Evolutionary conservation across 78 protist genomes (phyloP), one percentile per base, ranked within the genome.

Genomic region (Dictyostelium brefeldianum): DNA sequence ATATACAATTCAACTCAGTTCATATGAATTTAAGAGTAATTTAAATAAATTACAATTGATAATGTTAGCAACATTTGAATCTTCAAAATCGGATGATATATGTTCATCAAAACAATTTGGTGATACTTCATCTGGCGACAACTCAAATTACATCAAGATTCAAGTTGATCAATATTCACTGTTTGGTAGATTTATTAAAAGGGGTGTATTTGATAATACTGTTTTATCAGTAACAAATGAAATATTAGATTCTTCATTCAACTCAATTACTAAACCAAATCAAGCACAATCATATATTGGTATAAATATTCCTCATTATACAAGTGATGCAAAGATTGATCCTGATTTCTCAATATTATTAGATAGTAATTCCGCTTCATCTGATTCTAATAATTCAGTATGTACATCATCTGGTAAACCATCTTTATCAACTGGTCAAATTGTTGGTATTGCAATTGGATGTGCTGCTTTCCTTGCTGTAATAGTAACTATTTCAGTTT

Each of bases 121-220:
- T 20, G 41, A 36, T 36, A 41, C 47, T 14, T 18, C 36, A 17
- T 53, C 56, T 27, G 18, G 27, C 1, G 80, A 73, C 29, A 59
- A 59, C 22, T 59, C 69, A 59, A 14, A 54, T 11, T 83, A 73
- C 12, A 7, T 83, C 1, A 27, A 73, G 46, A 53, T 83, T 17
- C 25, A 83, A 46, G 43, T 83, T 48, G 57, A 53, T 73, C 15
- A 17, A 2, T n/a, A 53, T 18, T n/a, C 71, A 18, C 3, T 81
- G 4, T 81, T 20, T 81, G 79, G 67, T 9, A 81, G 89, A 70
- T 81, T 65, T n/a, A 83, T 83, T 22, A 69, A 56, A 18, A 46
- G 74, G n/a, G 90, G 71, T 5, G 46, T 83, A 62, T 27, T 83
- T 50, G 90, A 83, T 70, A 69, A n/a, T 1, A 29, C 62, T 41